phyloP scores from a whole-genome alignment of 495 filamentous ascomycete species.

The Penicillium diatomitis region DNA sequence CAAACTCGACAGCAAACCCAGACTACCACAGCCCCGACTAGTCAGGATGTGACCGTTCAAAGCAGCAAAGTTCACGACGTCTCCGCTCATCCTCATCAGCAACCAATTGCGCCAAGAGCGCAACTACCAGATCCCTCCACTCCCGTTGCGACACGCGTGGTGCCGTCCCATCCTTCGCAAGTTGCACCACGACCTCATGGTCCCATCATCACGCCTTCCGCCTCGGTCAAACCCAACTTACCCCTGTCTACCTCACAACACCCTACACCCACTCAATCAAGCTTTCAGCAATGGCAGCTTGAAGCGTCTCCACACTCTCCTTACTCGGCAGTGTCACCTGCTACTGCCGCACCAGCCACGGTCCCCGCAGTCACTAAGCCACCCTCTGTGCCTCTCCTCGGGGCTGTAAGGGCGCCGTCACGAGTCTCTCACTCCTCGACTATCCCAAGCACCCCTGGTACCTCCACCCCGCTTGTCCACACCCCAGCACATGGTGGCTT shows the following conservation, averaged over 20 bases:
- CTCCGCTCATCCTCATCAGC: constrained; percentile 23
- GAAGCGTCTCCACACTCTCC: constrained; percentile 31
- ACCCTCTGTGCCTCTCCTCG: constrained; percentile 14
- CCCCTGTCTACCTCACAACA: constrained; percentile 10
- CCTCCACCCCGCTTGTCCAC: constrained; percentile 13
- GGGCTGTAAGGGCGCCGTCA: neutral
- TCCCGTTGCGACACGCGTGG: constrained; percentile 13
- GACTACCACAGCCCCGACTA: constrained; percentile 17
- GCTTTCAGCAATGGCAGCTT: constrained; percentile 36
- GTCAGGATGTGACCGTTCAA: constrained; percentile 18
- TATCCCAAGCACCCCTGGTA: constrained; percentile 24
- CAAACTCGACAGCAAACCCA: constrained; percentile 5
- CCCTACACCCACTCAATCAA: constrained; percentile 21
- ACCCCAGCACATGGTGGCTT: constrained; percentile 17
- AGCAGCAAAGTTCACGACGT: constrained; percentile 25
- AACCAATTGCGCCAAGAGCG: constrained; percentile 20
- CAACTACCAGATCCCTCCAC: constrained; percentile 14
- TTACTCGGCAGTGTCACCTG: constrained; percentile 22
- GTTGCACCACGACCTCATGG: constrained; percentile 14
- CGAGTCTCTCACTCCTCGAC: constrained; percentile 9
- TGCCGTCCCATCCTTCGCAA: constrained; percentile 20
- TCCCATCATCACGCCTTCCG: constrained; percentile 7
- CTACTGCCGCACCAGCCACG: constrained; percentile 4
- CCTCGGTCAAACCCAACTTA: constrained; percentile 11
- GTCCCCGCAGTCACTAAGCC: constrained; percentile 10